Percentiles rank a stretch among this genome's conserved stretches.
phyloP scores from a whole-genome alignment of 495 filamentous ascomycete species.

The Neurospora sp. region DNA sequence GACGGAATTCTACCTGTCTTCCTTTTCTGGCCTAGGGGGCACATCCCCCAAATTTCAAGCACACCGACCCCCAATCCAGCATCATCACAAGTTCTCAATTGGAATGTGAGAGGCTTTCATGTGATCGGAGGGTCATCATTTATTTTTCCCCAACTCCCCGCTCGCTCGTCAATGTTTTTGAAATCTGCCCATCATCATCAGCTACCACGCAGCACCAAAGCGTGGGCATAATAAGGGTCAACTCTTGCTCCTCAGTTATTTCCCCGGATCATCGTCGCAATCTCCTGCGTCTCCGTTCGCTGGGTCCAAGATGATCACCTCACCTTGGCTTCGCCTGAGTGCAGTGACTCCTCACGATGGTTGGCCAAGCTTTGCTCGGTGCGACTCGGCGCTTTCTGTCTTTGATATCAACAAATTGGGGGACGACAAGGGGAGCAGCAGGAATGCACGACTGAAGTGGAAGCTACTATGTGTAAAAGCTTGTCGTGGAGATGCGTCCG shows the following conservation, averaged over 20 bases:
- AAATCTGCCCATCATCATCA: not conserved
- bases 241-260: not conserved
- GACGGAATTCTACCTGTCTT: not conserved
- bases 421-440: not conserved
- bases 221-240: not conserved
- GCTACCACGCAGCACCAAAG: not conserved
- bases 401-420: not conserved
- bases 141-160: not conserved
- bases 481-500: not conserved
- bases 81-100: not conserved
- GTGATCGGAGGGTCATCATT: constrained; percentile 6
- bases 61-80: not conserved
- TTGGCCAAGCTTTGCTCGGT: not conserved
- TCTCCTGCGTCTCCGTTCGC: not conserved
- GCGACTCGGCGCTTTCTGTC: not conserved
- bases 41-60: not conserved
- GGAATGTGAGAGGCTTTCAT: not conserved
- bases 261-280: not conserved
- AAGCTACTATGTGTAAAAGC: not conserved
- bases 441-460: not conserved
- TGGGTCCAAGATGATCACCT: not conserved
- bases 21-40: not conserved
- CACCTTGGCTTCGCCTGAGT: not conserved
- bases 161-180: not conserved
- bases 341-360: not conserved